A percentile compares a stretch with the other conserved stretches of the same genome.
Evolutionary conservation across 345 rosid genomes (phyloP).

Genomic region (Gossypium bickii): DNA sequence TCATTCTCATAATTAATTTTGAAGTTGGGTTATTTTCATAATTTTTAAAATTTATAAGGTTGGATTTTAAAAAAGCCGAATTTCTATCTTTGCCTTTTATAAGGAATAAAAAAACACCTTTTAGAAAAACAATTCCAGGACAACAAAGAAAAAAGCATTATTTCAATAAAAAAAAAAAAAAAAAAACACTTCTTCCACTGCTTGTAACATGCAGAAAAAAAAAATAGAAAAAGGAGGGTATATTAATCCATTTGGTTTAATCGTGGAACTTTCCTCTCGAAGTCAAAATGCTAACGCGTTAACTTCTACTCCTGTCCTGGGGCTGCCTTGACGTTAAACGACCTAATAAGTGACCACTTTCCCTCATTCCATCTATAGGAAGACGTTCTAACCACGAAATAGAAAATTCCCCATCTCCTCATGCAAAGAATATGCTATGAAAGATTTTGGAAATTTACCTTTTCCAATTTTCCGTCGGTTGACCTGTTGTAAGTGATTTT

Average conservation of each 20-base stretch:
- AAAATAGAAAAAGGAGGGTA: no score
- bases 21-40: no score
- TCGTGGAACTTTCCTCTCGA: background rate
- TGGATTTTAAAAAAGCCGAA: no score
- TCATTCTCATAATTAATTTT: no score
- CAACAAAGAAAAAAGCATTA: no score
- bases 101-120: no score
- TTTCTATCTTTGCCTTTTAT: no score
- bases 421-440: background rate
- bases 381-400: background rate
- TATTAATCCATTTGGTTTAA: background rate
- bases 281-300: background rate
- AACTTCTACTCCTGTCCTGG: background rate
- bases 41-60: no score
- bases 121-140: no score
- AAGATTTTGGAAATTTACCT: background rate
- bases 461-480: background rate
- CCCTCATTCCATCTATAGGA: background rate
- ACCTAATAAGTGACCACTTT: background rate
- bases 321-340: background rate
- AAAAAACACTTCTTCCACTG: no score
- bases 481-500: background rate
- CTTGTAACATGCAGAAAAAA: no score
- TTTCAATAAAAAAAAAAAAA: no score
- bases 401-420: background rate